Conservation (phyloP, 495 filamentous ascomycete species). For the Neurospora sp. region DNA sequence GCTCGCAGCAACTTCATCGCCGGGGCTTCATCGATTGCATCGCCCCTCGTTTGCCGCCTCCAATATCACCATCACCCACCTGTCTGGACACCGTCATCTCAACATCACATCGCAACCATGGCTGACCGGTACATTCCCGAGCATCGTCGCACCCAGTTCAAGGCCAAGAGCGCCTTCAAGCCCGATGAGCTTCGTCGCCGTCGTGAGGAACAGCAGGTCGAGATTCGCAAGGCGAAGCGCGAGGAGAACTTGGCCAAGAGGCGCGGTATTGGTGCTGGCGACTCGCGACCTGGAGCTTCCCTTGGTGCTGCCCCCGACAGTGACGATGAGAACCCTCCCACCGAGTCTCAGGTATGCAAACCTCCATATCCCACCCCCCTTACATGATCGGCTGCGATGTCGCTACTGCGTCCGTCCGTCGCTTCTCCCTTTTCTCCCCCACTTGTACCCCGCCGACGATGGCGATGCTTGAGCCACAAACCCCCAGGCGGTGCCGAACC, state of each 20-base stretch:
- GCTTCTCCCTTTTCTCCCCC: constrained; percentile 2
- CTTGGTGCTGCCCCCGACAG: constrained; percentile 85
- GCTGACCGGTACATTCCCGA: constrained; percentile 98
- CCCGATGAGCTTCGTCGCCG: constrained; percentile 97
- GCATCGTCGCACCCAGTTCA: constrained; percentile 97
- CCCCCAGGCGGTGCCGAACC: background rate
- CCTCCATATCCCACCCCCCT: constrained; percentile 3
- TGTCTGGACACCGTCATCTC: constrained; percentile 8
- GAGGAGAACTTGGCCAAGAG: constrained; percentile 98
- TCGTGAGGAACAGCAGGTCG: constrained; percentile 97
- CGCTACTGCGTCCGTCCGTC: background rate
- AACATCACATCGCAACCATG: constrained; percentile 52
- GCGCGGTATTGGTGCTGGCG: constrained; percentile 73
- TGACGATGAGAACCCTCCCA: constrained; percentile 90
- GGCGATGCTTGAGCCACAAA: background rate
- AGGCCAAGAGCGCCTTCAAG: constrained; percentile 97
- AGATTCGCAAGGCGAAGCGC: constrained; percentile 95
- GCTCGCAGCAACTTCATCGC: constrained; percentile 17
- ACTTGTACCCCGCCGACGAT: constrained; percentile 5
- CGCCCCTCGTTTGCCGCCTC: constrained; percentile 11
- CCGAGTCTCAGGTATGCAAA: constrained; percentile 85
- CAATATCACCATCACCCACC: constrained; percentile 26
- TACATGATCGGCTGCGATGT: background rate
- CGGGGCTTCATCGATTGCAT: background rate
- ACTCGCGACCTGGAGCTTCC: constrained; percentile 75